phyloP scores from a whole-genome alignment of 192 early-diverging fungal species.

The Backusella tarrabulga region DNA sequence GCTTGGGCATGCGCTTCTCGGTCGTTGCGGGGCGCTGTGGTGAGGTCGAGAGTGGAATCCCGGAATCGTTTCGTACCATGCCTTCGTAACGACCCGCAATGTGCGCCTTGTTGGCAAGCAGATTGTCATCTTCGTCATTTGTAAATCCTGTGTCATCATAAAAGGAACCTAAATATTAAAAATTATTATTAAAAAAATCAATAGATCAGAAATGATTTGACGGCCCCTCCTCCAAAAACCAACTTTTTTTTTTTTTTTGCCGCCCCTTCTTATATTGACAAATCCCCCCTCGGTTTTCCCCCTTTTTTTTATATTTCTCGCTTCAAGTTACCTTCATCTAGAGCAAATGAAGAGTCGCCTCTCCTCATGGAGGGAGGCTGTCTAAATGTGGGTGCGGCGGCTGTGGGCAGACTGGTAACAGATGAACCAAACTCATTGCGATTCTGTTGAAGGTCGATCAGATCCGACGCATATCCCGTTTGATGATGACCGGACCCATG shows the following conservation, averaged over 20 bases:
- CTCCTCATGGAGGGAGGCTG: background rate
- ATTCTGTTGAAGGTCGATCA: constrained; percentile 17
- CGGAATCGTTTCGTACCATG: background rate
- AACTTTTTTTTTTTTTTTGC: background rate
- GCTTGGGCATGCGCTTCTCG: background rate
- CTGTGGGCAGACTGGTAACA: background rate
- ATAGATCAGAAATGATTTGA: background rate
- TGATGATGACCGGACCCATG: background rate
- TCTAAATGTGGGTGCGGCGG: background rate
- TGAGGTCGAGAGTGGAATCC: background rate
- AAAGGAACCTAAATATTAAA: background rate
- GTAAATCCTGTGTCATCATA: constrained; percentile 21
- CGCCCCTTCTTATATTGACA: background rate
- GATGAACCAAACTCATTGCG: background rate
- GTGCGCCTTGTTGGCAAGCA: constrained; percentile 15
- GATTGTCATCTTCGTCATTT: constrained; percentile 28
- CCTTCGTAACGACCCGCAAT: constrained; percentile 13
- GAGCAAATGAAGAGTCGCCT: constrained; percentile 9
- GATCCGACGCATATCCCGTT: background rate
- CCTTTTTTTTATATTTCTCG: background rate
- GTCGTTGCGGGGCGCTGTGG: background rate
- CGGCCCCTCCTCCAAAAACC: background rate
- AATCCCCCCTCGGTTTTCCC: too few species aligned
- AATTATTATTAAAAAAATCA: background rate
- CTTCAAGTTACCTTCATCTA: constrained; percentile 6